Base-by-base conservation (phyloP, 768 basidiomycete genomes). In the Tricholoma matsutake region DNA sequence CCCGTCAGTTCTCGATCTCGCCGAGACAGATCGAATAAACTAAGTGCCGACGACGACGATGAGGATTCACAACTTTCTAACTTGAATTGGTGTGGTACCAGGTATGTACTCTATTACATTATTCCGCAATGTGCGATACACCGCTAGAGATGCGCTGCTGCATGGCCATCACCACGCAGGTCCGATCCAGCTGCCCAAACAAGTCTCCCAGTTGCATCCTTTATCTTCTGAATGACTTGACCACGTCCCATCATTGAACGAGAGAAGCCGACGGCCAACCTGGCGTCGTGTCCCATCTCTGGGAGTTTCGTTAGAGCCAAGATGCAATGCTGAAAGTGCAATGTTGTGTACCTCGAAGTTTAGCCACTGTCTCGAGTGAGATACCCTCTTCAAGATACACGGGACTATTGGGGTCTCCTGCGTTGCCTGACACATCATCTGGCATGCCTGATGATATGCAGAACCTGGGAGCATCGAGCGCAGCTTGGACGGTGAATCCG, bases 151-250 rank as follows among this genome's bases (percentile, higher is more conserved):
- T 97, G 93, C 16, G 88, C 85, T 18, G 83, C 85, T 35, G 94
- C 96, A 68, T 93, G 90, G 13, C 95, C 95, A 72, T 96, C 95
- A 16, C 83, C 91, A 35, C 95, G 84, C 59, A 84, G 85, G 72
- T 99, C 97, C 4, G 91, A 94, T 6, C 96, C 96, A 22, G 92
- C 96, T 1, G 92, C 95, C 97, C 97, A 98, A 4, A 96, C 89
- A n/a, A 82, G 76, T 71, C 75, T 78, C 13, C 92, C 91, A 29
- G 86, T 84, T 52, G 75, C 75, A 69, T 88, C 83, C 6, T 81
- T 76, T 18, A 92, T 72, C 71, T 83, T 89, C 75, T 96, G 94
- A 64, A 98, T 97, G 59, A 98, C 78, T 76, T 98, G 93, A 5
- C 94, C 93, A 2, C 92, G 83, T 22, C 94, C 93, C 76, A 95